Evolutionary conservation across 2,329 filamentous ascomycete genomes (phyloP), one percentile per base, ranked within the genome.

Genomic region (Immersiporthe knoxdaviesiana): DNA sequence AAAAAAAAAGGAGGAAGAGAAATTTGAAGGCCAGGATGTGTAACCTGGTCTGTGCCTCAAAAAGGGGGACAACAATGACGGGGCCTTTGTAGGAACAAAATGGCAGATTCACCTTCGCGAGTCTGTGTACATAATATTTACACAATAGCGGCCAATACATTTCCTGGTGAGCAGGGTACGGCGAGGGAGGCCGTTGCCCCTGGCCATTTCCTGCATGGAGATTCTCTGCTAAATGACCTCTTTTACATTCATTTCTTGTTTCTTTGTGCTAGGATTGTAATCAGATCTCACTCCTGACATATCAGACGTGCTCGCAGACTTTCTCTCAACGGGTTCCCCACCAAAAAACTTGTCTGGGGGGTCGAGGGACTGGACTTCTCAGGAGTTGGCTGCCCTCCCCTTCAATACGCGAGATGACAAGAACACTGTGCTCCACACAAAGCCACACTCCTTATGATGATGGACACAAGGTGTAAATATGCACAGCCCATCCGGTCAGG

Each of bases 81-180:
- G 63, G 56, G 32, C 44, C n/a, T 37, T 58, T 44, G 41, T 39
- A 59, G 62, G 37, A 56, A 66, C 35, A 70, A 70, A 63, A 56
- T 47, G 66, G 44, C 61, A 61, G 47, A 41, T 61, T 62, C 58
- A 65, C 59, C 27, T 35, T 56, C 16, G 56, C 47, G 44, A 39
- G 30, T 56, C 47, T 37, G 61, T 70, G 68, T 70, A 70, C 66
- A 70, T 70, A 70, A 68, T 68, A 63, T 50, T 58, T 63, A 59
- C 56, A 59, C 30, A 35, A 32, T 59, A 47, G 66, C 62, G 61
- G 50, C 66, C n/a, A 68, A 70, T 65, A 63, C 65, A 56, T 30
- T 66, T 68, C 61, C 56, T 68, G 65, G 56, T 50, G 68, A 50
- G 44, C 61, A 63, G 50, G 56, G 18, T 47, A 44, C 37, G 61